A percentile compares a stretch with the other conserved stretches of the same genome.
phyloP scores from a whole-genome alignment of 2,329 filamentous ascomycete species.

The Penicillium concentricum region DNA sequence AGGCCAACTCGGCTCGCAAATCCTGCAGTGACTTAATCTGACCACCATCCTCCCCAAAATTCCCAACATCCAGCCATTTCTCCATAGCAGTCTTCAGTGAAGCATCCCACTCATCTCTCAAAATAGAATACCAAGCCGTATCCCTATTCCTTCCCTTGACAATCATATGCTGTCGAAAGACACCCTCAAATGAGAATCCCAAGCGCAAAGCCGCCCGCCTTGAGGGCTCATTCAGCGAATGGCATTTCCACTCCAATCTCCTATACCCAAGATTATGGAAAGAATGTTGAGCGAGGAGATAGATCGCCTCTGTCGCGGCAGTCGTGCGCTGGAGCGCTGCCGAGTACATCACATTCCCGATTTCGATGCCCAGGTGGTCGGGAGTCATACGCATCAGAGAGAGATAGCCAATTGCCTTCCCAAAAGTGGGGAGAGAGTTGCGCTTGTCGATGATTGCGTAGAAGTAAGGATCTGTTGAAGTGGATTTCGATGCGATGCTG shows the following conservation, averaged over 20 bases:
- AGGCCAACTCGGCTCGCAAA: conserved; percentile 21
- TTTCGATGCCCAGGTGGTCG: conserved; percentile 53
- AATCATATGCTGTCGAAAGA: conserved; percentile 63
- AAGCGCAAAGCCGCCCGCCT: conserved; percentile 55
- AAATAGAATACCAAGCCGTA: conserved; percentile 60
- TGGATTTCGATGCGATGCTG: conserved; percentile 23
- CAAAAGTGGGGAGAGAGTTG: conserved; percentile 18
- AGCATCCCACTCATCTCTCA: conserved; percentile 61
- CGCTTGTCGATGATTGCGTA: conserved; percentile 47
- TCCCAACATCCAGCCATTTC: conserved; percentile 54
- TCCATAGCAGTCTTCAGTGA: conserved; percentile 54
- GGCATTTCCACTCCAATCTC: conserved; percentile 65
- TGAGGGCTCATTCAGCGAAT: conserved; percentile 56
- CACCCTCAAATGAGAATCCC: conserved; percentile 60
- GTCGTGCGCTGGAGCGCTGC: conserved; percentile 53
- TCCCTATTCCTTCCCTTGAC: conserved; percentile 58
- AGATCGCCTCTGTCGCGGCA: conserved; percentile 59
- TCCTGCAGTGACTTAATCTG: conserved; percentile 51
- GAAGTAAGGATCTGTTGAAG: conserved; percentile 40
- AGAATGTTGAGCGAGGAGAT: conserved; percentile 54
- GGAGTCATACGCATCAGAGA: conserved; percentile 50
- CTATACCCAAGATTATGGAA: conserved; percentile 57
- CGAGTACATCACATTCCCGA: conserved; percentile 57
- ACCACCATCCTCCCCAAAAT: conserved; percentile 56
- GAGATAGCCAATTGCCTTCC: conserved; percentile 45